These are phyloP conservation scores for Podospora fimiseda DNA, from an alignment of 495 filamentous ascomycete species.

Conservation along the genomic window DNA sequence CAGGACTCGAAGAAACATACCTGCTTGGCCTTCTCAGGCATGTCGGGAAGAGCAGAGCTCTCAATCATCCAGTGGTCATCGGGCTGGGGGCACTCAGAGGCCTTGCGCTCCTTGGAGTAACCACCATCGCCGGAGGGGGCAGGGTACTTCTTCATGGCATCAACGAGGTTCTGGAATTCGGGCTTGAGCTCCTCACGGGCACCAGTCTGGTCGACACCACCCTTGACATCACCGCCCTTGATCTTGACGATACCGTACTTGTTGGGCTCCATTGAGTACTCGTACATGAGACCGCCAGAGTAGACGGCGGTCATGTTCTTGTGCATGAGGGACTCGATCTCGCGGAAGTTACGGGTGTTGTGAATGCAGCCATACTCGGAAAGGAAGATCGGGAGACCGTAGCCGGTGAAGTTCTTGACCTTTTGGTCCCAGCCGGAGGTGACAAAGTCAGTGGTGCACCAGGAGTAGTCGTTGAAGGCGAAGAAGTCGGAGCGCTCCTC, in stretches of 20 bases:
- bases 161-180: slow-evolving; percentile 58
- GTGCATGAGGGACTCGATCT: slow-evolving; percentile 75
- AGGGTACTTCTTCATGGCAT: slow-evolving; percentile 54
- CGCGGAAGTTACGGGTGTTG: slow-evolving; percentile 73
- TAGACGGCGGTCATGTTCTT: slow-evolving; percentile 84
- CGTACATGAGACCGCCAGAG: slow-evolving; percentile 95
- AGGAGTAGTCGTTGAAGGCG: slow-evolving; percentile 98
- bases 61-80: slow-evolving; percentile 69
- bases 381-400: slow-evolving; percentile 90
- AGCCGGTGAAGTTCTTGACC: slow-evolving; percentile 82
- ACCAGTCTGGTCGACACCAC: slow-evolving; percentile 32
- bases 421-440: slow-evolving; percentile 85
- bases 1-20: slow-evolving; percentile 11
- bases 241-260: slow-evolving; percentile 76
- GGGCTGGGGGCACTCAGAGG: slow-evolving; percentile 62
- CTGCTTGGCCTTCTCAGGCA: slow-evolving; percentile 59
- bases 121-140: slow-evolving; percentile 70
- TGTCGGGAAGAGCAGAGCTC: slow-evolving; percentile 58
- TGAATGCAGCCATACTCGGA: slow-evolving; percentile 90
- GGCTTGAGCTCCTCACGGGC: slow-evolving; percentile 24
- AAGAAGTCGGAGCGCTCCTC: slow-evolving; percentile 92
- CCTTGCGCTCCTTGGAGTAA: slow-evolving; percentile 60
- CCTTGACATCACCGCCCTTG: slow-evolving; percentile 44
- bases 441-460: slow-evolving; percentile 81
- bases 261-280: slow-evolving; percentile 79